These are phyloP conservation scores for Saturnispora galanensis DNA, from an alignment of 805 yeast species.

Conservation along the genomic window DNA sequence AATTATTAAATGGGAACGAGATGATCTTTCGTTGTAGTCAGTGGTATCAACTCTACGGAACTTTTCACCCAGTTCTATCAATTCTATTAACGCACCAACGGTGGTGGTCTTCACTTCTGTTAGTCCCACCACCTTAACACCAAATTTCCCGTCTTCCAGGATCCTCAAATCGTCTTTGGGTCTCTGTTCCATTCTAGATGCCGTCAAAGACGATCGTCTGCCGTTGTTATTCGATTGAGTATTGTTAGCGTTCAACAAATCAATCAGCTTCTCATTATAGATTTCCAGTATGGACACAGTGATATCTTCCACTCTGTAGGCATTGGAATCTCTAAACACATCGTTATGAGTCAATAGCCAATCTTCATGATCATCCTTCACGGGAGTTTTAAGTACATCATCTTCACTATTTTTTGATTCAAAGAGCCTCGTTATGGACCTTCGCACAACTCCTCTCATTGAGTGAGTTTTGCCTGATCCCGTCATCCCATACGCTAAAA, in stretches of 20 bases:
- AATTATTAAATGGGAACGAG: constrained; percentile 87
- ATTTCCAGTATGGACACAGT: constrained; percentile 72
- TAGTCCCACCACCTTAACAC: constrained; percentile 69
- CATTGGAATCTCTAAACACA: constrained; percentile 16
- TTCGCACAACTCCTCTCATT: constrained; percentile 74
- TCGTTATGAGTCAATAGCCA: constrained; percentile 7
- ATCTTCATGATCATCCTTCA: constrained; percentile 1
- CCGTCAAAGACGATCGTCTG: neutral
- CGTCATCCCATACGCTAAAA: constrained; percentile 92
- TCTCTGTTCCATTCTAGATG: constrained; percentile 6
- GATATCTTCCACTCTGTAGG: constrained; percentile 29
- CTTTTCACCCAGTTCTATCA: constrained; percentile 61
- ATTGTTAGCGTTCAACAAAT: constrained; percentile 42
- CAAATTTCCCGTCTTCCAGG: constrained; percentile 64
- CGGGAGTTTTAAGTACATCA: neutral
- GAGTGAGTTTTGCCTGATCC: constrained; percentile 88
- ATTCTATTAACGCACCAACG: constrained; percentile 49
- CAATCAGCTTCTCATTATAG: constrained; percentile 80
- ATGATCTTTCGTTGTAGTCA: constrained; percentile 77
- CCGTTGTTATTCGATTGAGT: neutral
- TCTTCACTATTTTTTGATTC: constrained; percentile 24
- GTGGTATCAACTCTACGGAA: constrained; percentile 79
- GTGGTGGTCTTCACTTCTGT: constrained; percentile 47
- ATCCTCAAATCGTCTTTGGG: constrained; percentile 50
- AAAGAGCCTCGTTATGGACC: constrained; percentile 55